These are phyloP conservation scores for Neoascochyta sp. DNA, from an alignment of 2,329 filamentous ascomycete species.

Conservation along the genomic window DNA sequence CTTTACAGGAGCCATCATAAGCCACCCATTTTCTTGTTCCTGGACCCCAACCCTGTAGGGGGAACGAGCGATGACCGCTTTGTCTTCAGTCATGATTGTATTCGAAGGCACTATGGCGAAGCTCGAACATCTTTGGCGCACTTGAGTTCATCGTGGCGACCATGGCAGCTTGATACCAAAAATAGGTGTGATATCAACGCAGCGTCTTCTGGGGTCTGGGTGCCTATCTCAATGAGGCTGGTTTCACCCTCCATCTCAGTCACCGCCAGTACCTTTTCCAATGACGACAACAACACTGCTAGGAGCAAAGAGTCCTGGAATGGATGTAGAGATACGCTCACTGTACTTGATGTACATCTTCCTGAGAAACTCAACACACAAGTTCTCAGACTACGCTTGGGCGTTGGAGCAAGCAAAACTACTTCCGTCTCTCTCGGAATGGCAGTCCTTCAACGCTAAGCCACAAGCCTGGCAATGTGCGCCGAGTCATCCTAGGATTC, in stretches of 20 bases:
- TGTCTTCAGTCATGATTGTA: conserved; percentile 53
- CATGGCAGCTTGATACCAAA: conserved; percentile 17
- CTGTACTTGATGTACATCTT: conserved; percentile 18
- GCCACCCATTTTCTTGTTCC: conserved; percentile 52
- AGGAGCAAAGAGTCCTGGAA: not conserved
- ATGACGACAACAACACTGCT: no score
- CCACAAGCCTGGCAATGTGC: conserved; percentile 20
- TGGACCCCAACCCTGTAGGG: conserved; percentile 53
- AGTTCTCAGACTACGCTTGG: conserved; percentile 19
- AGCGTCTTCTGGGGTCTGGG: conserved; percentile 12
- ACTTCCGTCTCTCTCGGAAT: conserved; percentile 16
- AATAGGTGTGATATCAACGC: conserved; percentile 2
- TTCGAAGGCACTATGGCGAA: conserved; percentile 47
- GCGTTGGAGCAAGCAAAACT: conserved; percentile 14
- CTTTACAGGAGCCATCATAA: conserved; percentile 48
- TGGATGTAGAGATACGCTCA: conserved; percentile 18
- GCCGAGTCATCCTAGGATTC: conserved; percentile 20
- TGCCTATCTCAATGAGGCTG: conserved; percentile 4
- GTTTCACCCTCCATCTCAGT: conserved; percentile 2
- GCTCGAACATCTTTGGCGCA: conserved; percentile 46
- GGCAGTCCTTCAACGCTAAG: conserved; percentile 11
- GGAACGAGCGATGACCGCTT: conserved; percentile 50
- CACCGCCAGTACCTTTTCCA: conserved; percentile 6
- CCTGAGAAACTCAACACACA: conserved; percentile 3
- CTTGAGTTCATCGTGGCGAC: conserved; percentile 38